Base-by-base conservation (phyloP, 768 basidiomycete species). In the Glaciozyma martinii region DNA sequence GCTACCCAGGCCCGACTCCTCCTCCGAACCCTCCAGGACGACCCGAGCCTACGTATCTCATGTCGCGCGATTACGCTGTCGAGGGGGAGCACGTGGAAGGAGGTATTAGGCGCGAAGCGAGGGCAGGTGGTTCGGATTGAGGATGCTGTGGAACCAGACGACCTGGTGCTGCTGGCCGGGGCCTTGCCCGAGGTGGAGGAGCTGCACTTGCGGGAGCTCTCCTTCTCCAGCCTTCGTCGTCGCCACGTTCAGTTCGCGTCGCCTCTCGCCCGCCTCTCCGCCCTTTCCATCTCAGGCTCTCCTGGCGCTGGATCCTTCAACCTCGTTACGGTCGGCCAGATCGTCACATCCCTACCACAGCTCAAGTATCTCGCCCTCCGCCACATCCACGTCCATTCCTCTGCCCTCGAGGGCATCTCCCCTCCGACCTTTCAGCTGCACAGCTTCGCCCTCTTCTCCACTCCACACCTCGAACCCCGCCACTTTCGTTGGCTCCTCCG, bases 401-500 rank as follows among this genome's bases (percentile, higher is more conserved):
- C 27, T 27, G 37, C 60, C 4, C 56, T 67, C 59, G 43, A 33
- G 0, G 62, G 59, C 33, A 32, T 67, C 40, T 42, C 71, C 55
- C 49, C 47, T 3, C 63, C 56, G 5, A 1, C 47, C 2, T 52
- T 40, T 44, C 9, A 21, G 5, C 61, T 68, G 13, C 3, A 32
- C 8, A 40, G 53, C 43, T 59, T 68, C 54, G 32, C 53, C n/a
- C 53, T 68, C 25, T 52, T 44, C 58, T 43, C 54, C 8, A 5
- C 46, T 0, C 57, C 40, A 21, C 42, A 23, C 19, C 43, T 65
- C 10, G 21, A 53, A 0, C 13, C 52, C 12, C 21, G n/a, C 2
- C 67, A 68, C 19, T 61, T 68, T 4, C 18, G 6, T 10, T 68
- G 67, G 67, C 61, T 68, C 5, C 63, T 68, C 44, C 8, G 23